phyloP scores from a whole-genome alignment of 495 filamentous ascomycete genomes.

The Aspergillus avenaceus region DNA sequence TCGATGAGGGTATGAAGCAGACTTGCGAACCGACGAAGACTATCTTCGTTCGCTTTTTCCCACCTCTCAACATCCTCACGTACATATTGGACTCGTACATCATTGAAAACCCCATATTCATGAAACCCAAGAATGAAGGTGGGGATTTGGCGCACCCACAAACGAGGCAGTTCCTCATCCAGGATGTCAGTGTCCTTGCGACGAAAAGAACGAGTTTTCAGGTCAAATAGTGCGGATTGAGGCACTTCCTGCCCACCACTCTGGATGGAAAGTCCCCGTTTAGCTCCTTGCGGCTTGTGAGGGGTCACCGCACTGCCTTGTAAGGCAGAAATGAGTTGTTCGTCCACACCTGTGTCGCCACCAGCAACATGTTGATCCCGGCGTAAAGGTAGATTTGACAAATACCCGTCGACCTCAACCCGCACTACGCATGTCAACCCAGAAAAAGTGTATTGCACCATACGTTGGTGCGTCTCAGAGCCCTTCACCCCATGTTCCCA shows the following conservation, averaged over 20 bases:
- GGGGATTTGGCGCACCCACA: slow-evolving; percentile 60
- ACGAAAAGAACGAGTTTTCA: slow-evolving; percentile 56
- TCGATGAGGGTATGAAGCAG: slow-evolving; percentile 46
- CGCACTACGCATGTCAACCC: slow-evolving; percentile 53
- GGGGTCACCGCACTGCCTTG: not conserved
- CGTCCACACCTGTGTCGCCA: no score
- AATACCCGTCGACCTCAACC: slow-evolving; percentile 62
- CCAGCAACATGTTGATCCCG: no score
- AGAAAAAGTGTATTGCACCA: slow-evolving; percentile 56
- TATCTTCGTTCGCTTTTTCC: slow-evolving; percentile 42
- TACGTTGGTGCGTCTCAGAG: slow-evolving; percentile 58
- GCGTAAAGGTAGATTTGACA: no score
- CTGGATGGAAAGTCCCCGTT: slow-evolving; percentile 2
- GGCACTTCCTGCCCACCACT: slow-evolving; percentile 11
- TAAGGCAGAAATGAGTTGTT: slow-evolving; percentile 7
- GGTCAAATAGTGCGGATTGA: slow-evolving; percentile 56
- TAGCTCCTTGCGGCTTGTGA: not conserved
- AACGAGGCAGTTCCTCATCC: slow-evolving; percentile 45
- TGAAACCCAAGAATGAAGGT: slow-evolving; percentile 62
- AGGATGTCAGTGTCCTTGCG: slow-evolving; percentile 33
- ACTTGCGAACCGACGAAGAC: slow-evolving; percentile 32
- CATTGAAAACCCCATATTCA: slow-evolving; percentile 45
- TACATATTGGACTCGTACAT: slow-evolving; percentile 46
- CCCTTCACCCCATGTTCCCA: slow-evolving; percentile 45
- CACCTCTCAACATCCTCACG: slow-evolving; percentile 44